These are phyloP conservation scores for Trypanosoma cruzi DNA, from an alignment of 208 protist genomes.

Conservation along the genomic window DNA sequence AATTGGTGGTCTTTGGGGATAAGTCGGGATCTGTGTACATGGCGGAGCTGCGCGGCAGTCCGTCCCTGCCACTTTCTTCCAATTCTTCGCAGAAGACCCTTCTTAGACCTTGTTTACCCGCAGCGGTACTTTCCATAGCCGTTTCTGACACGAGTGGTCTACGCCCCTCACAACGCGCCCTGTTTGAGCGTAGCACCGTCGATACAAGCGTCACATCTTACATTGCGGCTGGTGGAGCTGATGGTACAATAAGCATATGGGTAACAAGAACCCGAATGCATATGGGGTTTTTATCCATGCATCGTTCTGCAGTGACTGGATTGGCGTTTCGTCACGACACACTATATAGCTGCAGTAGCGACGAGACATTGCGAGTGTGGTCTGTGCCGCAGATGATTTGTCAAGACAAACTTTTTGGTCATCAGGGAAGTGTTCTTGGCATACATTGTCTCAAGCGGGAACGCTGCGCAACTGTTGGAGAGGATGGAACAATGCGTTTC, in stretches of 20 bases:
- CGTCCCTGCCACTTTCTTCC: slow-evolving; percentile 4
- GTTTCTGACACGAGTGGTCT: slow-evolving; percentile 76
- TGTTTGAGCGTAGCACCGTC: slow-evolving; percentile 85
- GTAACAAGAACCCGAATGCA: slow-evolving; percentile 59
- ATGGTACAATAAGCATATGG: slow-evolving; percentile 87
- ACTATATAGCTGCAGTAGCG: slow-evolving; percentile 73
- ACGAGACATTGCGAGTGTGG: slow-evolving; percentile 90
- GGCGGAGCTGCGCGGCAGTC: slow-evolving; percentile 33
- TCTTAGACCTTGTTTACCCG: slow-evolving; percentile 60
- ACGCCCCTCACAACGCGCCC: slow-evolving; percentile 56
- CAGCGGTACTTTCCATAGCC: slow-evolving; percentile 71
- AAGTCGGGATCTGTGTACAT: slow-evolving; percentile 87
- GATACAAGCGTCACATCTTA: slow-evolving; percentile 81
- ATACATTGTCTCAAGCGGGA: slow-evolving; percentile 72
- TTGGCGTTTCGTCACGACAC: slow-evolving; percentile 81
- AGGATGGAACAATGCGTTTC: slow-evolving; percentile 89
- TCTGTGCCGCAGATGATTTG: slow-evolving; percentile 82
- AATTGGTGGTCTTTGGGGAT: slow-evolving; percentile 80
- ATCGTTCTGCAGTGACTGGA: slow-evolving; percentile 84
- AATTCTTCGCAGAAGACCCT: slow-evolving; percentile 29
- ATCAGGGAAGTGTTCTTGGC: slow-evolving; percentile 63
- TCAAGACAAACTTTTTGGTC: slow-evolving; percentile 89
- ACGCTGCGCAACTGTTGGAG: slow-evolving; percentile 76
- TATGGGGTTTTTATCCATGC: slow-evolving; percentile 84
- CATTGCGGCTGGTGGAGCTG: slow-evolving; percentile 71